Base-by-base conservation (phyloP, 2,329 filamentous ascomycete species). In the Epichloe aotearoae region DNA sequence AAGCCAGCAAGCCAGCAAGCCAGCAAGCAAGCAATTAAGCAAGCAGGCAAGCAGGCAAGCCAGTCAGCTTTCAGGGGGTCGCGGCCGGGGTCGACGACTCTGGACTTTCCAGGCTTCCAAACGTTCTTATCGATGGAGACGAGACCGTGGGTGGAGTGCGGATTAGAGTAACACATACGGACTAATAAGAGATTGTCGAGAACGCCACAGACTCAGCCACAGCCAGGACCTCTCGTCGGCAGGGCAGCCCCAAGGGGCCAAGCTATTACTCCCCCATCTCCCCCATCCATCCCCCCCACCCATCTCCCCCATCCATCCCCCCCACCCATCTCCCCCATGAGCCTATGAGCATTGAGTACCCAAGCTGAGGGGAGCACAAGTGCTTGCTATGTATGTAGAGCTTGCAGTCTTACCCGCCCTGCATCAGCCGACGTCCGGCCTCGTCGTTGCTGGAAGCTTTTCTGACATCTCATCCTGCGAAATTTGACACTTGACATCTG, bases 401-500 rank as follows among this genome's bases (percentile, higher is more conserved):
- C 17, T 36, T 19, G 44, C 44, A 36, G 44, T 17, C 3, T 20
- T 23, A 19, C 44, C 33, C 17, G 17, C 30, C 17, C 44, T 46
- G 33, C n/a, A 14, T 15, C 14, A 44, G 39, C 37, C 36, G 23
- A 19, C 15, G 46, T 7, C 10, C 12, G 26, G 17, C n/a, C 26
- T 30, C 19, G 42, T n/a, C 20, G 20, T 37, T 12, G 15, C 30
- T 34, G 20, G 34, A 47, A 47, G 45, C 45, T 39, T 37, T 47
- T n/a, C 36, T n/a, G 36, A 23, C 45, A 42, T 42, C 37, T 39
- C 14, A 8, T 44, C 30, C 19, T 33, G 30, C 49, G 33, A 43
- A 33, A 47, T 39, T 47, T 10, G 45, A 40, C 33, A 51, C 45
- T 47, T 10, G 45, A 40, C 33, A 51, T 42, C 46, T 48, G 46